These are phyloP conservation scores for Fusarium circinatum DNA, from an alignment of 2,329 filamentous ascomycete genomes.

Conservation along the genomic window DNA sequence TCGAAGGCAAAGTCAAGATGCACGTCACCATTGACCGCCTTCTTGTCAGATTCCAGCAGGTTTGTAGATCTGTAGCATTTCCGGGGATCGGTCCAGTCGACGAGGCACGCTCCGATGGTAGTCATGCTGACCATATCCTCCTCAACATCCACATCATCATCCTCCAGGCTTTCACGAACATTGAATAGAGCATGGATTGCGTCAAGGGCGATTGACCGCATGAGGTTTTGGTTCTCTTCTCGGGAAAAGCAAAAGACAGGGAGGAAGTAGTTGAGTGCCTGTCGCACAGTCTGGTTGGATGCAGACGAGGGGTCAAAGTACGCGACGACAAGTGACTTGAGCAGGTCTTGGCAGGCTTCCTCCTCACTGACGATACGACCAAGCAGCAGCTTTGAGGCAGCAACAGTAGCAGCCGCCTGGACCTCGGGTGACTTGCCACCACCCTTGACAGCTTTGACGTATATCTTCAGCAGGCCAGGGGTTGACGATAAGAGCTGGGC, in stretches of 20 bases:
- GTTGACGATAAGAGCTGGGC: conserved; percentile 76
- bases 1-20: conserved; percentile 83
- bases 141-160: conserved; percentile 78
- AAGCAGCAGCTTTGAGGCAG: conserved; percentile 87
- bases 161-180: conserved; percentile 76
- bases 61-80: conserved; percentile 71
- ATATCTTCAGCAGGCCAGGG: conserved; percentile 83
- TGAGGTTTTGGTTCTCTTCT: conserved; percentile 81
- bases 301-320: conserved; percentile 91
- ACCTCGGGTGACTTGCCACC: conserved; percentile 76
- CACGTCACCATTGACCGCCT: conserved; percentile 77
- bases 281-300: conserved; percentile 82
- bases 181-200: conserved; percentile 80
- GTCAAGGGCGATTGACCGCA: conserved; percentile 78
- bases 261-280: conserved; percentile 91
- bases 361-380: conserved; percentile 79
- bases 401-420: conserved; percentile 82
- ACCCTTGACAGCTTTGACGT: conserved; percentile 81
- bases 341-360: conserved; percentile 75
- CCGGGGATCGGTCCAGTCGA: conserved; percentile 95
- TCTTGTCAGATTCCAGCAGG: conserved; percentile 67
- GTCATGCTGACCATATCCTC: conserved; percentile 83
- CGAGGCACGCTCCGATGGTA: conserved; percentile 81
- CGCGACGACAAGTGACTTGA: conserved; percentile 83
- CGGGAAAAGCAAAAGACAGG: conserved; percentile 93